Percentiles rank a stretch among this genome's conserved stretches.
Evolutionary conservation across 2,329 filamentous ascomycete genomes (phyloP).

Genomic region (Trichothecium roseum): DNA sequence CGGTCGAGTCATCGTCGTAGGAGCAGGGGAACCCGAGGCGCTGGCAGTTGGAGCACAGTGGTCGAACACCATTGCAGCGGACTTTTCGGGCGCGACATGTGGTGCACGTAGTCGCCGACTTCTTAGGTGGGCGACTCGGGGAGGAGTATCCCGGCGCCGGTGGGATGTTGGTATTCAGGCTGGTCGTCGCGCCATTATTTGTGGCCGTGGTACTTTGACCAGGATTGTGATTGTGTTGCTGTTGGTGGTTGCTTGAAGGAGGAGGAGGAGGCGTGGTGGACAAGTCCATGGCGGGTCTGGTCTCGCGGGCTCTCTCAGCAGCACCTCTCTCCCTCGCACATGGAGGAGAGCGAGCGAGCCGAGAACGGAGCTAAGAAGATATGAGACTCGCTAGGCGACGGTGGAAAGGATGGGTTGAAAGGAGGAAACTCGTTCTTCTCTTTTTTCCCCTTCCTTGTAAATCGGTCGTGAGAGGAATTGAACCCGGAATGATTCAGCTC

Average conservation of each 20-base stretch:
- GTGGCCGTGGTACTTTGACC: no score
- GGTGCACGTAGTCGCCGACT: conserved; percentile 38
- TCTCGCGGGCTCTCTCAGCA: conserved; percentile 4
- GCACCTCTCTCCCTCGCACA: not conserved
- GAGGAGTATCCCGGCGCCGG: conserved; percentile 9
- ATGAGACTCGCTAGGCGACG: no score
- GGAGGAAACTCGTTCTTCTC: not conserved
- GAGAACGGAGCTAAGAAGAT: no score
- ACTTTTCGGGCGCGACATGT: conserved; percentile 47
- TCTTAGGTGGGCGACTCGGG: conserved; percentile 26
- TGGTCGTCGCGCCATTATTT: no score
- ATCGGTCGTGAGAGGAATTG: no score
- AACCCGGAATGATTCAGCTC: no score
- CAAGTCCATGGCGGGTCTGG: conserved; percentile 3
- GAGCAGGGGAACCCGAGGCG: conserved; percentile 47
- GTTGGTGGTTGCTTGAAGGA: conserved; percentile 16
- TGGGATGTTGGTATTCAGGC: not conserved
- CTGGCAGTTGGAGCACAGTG: conserved; percentile 47
- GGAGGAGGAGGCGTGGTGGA: conserved; percentile 11
- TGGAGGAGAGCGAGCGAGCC: conserved; percentile 1
- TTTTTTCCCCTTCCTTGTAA: not conserved
- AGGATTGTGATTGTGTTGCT: no score
- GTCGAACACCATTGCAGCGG: conserved; percentile 43
- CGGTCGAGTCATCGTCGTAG: conserved; percentile 32
- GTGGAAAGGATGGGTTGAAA: no score